Base-by-base conservation (phyloP, 164 flowering plant genomes). In the Litsea cubeba region DNA sequence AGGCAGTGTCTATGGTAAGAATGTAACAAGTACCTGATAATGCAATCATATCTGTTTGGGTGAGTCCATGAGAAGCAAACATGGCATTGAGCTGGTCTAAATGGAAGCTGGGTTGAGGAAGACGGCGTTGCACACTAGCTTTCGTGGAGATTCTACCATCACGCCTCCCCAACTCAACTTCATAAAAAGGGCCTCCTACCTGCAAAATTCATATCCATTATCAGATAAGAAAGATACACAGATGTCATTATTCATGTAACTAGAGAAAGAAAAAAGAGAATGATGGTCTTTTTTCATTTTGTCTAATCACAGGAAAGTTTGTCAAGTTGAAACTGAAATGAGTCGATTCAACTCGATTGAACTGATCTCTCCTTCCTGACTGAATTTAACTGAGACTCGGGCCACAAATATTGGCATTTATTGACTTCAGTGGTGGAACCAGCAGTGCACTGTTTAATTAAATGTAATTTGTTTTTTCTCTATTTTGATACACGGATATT, bases 151-250 rank as follows among this genome's bases (percentile, higher is more conserved):
- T 76, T 24, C 76, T 74, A n/a, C 94, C 96, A 50, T 89, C 96
- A 3, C 75, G 77, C 54, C 96, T 82, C 50, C 96, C 96, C 77
- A 91, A 72, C 77, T 91, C 96, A 18, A 91, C 96, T 0, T 51
- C 10, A 71, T 84, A 89, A 14, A 17, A 79, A 20, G 92, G 96
- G 20, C 96, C 93, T 0, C 96, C 93, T 0, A 88, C 65, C 93
- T 89, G 78, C 71, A 78, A 76, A 50, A 7, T 32, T 23, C 17
- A 70, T 66, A 35, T 15, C 7, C 32, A 64, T 62, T 69, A 70
- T 63, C 65, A 28, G 26, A 6, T 30, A 26, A 64, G 12, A 25
- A 25, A 64, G 17, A 23, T 5, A 11, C 24, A 25, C 30, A 23
- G 17, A 64, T 25, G 24, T 64, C 26, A 25, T 14, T 25, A 12